Percentiles rank a stretch among this genome's conserved stretches.
Conservation (phyloP, 2,329 filamentous ascomycete genomes). For the Alternaria conjuncta region DNA sequence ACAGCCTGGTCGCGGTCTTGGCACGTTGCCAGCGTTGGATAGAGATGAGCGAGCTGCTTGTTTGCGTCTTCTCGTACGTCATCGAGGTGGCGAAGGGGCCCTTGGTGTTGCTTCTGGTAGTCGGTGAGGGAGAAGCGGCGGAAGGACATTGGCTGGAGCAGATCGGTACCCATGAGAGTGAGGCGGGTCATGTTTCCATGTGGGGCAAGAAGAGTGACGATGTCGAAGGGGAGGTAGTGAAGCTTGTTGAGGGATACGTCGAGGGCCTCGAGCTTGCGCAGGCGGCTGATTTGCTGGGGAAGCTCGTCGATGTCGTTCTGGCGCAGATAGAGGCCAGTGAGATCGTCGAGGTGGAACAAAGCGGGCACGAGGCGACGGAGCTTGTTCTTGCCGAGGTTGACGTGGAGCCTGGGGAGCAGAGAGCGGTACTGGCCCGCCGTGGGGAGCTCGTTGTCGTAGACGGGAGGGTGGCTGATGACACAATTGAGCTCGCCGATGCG, state of each 20-base stretch:
- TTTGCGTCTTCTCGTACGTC: slow-evolving; percentile 1
- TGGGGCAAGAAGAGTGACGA: slow-evolving; percentile 26
- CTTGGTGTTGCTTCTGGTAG: background rate
- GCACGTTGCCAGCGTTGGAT: slow-evolving; percentile 1
- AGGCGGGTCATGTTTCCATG: slow-evolving; percentile 21
- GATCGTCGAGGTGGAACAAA: slow-evolving; percentile 33
- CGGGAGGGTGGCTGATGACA: slow-evolving; percentile 31
- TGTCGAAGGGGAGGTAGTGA: slow-evolving; percentile 32
- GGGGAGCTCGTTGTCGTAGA: slow-evolving; percentile 33
- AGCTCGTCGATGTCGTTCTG: slow-evolving; percentile 36
- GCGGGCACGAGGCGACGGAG: slow-evolving; percentile 27
- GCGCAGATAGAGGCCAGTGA: slow-evolving; percentile 33
- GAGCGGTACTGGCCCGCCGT: slow-evolving; percentile 39
- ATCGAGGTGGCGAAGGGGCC: background rate
- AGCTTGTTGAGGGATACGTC: slow-evolving; percentile 35
- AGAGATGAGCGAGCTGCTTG: slow-evolving; percentile 10
- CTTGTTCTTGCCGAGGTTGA: slow-evolving; percentile 32
- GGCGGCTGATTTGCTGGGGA: slow-evolving; percentile 31
- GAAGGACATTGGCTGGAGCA: slow-evolving; percentile 18
- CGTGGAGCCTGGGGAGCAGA: slow-evolving; percentile 32
- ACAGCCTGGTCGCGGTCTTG: slow-evolving; percentile 19
- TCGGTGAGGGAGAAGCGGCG: slow-evolving; percentile 1
- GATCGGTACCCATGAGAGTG: slow-evolving; percentile 22
- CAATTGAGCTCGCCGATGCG: slow-evolving; percentile 33
- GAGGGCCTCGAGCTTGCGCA: slow-evolving; percentile 27